phyloP scores from a whole-genome alignment of 768 basidiomycete genomes.

The Podaxis sp. region DNA sequence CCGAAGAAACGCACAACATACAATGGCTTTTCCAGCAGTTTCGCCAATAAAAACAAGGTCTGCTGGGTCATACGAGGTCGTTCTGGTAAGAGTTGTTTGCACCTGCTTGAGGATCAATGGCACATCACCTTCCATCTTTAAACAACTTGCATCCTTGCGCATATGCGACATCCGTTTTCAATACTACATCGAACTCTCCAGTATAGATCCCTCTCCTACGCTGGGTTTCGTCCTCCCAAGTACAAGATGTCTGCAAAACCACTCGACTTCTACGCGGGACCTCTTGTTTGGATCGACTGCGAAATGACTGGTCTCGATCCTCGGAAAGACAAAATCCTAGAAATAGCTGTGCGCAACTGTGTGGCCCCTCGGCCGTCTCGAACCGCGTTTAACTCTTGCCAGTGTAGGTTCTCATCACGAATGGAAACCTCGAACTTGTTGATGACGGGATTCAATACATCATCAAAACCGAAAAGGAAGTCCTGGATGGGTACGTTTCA shows the following conservation, averaged over 20 bases:
- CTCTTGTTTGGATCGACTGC: slow-evolving; percentile 84
- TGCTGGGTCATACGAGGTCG: neutral
- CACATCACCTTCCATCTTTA: neutral
- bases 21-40: slow-evolving; percentile 1
- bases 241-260: slow-evolving; percentile 18
- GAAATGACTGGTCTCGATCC: slow-evolving; percentile 84
- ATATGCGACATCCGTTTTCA: slow-evolving; percentile 5
- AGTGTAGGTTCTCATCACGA: slow-evolving; percentile 77
- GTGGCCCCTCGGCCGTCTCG: neutral
- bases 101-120: neutral
- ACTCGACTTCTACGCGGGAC: slow-evolving; percentile 51
- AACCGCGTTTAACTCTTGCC: neutral
- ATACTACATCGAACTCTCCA: neutral
- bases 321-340: slow-evolving; percentile 68
- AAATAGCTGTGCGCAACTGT: slow-evolving; percentile 62
- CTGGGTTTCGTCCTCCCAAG: slow-evolving; percentile 6
- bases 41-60: neutral
- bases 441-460: slow-evolving; percentile 81
- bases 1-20: neutral
- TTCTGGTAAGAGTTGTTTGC: slow-evolving; percentile 1
- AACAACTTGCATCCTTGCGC: neutral
- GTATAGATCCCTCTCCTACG: neutral
- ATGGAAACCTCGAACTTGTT: slow-evolving; percentile 78
- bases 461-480: slow-evolving; percentile 67
- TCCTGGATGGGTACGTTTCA: slow-evolving; percentile 62